A percentile compares a stretch with the other conserved stretches of the same genome.
These are phyloP conservation scores for Cenchrus purpureus DNA, from an alignment of 176 grass and related monocot genomes.

Conservation along the genomic window DNA sequence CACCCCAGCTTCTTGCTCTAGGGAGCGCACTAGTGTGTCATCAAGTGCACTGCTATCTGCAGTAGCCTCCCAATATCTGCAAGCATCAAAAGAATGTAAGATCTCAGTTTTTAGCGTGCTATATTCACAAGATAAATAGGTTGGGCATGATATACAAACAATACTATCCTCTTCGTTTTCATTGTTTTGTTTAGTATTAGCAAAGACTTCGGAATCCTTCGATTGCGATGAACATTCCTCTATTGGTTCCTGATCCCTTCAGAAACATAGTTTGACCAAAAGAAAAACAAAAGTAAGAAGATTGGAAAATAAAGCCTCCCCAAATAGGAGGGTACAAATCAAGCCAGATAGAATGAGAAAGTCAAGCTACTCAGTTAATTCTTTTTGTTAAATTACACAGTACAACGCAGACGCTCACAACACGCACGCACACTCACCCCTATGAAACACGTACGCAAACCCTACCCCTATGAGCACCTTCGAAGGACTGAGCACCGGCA, in stretches of 20 bases:
- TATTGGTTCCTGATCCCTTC: conserved; percentile 34
- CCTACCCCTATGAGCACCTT: too few relatives aligned
- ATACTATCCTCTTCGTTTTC: conserved; percentile 69
- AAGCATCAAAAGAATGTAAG: conserved; percentile 16
- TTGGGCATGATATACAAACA: not conserved
- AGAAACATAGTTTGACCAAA: conserved; percentile 20
- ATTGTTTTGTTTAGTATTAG: conserved; percentile 15
- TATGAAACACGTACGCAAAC: too few relatives aligned
- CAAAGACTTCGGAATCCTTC: conserved; percentile 38
- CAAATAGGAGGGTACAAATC: not conserved
- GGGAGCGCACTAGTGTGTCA: conserved; percentile 26
- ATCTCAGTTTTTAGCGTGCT: not conserved
- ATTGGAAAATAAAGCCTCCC: not conserved
- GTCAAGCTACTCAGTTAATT: not conserved
- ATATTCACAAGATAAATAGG: not conserved
- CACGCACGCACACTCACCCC: too few relatives aligned
- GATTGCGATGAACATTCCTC: conserved; percentile 39
- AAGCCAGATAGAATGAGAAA: not conserved
- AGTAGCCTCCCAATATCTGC: conserved; percentile 84
- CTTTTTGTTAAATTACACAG: too few relatives aligned
- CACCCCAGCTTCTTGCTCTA: conserved; percentile 37
- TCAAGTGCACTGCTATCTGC: conserved; percentile 56
- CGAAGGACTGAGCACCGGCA: too few relatives aligned
- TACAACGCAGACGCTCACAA: too few relatives aligned
- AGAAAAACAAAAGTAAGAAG: conserved; percentile 11